phyloP scores from a whole-genome alignment of 2,329 filamentous ascomycete genomes.

The Malbranchea cinnamomea region DNA sequence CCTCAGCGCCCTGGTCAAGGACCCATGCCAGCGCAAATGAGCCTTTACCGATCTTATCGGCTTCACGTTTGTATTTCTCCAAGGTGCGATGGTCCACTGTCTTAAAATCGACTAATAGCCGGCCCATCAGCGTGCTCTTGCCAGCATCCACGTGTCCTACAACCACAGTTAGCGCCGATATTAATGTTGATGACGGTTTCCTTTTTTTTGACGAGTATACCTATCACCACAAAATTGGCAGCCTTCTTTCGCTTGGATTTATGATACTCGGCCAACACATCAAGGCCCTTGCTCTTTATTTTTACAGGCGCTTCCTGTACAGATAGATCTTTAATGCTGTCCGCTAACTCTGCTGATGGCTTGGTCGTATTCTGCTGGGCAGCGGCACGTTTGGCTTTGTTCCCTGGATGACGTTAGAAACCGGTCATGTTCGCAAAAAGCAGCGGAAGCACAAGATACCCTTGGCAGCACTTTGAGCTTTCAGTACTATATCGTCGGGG shows the following conservation, averaged over 20 bases:
- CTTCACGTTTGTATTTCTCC: conserved; percentile 76
- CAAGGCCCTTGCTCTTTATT: conserved; percentile 59
- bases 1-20: conserved; percentile 79
- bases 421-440: neutral
- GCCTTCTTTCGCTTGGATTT: conserved; percentile 62
- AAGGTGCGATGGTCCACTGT: conserved; percentile 78
- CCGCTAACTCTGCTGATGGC: conserved; percentile 28
- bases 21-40: conserved; percentile 97
- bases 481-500: conserved; percentile 76
- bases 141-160: conserved; percentile 90
- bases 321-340: conserved; percentile 33
- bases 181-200: too few relatives aligned
- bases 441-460: conserved; percentile 43
- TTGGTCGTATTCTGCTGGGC: conserved; percentile 24
- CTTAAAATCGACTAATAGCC: conserved; percentile 76
- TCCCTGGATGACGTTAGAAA: conserved; percentile 30
- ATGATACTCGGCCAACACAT: conserved; percentile 69
- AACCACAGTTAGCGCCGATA: conserved; percentile 5
- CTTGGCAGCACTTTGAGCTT: conserved; percentile 63
- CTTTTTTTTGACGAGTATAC: too few relatives aligned
- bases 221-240: conserved; percentile 85
- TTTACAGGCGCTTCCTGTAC: conserved; percentile 37
- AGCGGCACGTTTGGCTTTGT: conserved; percentile 27
- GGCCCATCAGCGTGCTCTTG: conserved; percentile 94
- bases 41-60: conserved; percentile 79